Base-by-base conservation (phyloP, 1,139 yeast species). In the Candida glucosophila region DNA sequence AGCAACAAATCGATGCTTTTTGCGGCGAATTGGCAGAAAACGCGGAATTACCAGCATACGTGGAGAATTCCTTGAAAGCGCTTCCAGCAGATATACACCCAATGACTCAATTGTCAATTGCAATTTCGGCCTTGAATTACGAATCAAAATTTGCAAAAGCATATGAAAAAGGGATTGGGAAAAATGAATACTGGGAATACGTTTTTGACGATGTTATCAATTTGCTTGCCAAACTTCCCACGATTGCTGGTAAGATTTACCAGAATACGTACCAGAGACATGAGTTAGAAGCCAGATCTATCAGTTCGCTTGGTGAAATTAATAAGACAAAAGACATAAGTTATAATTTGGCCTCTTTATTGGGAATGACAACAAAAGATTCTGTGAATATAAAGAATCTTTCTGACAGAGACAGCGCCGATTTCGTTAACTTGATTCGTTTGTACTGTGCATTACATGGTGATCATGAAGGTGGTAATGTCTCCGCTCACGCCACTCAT, bases 61-160 rank as follows among this genome's bases (percentile, higher is more conserved):
- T 73, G 29, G 43, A 46, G 33, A 66, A 64, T 32, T 49, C 73
- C 28, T 49, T 74, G 38, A 77, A 73, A 57, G 55, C 63, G 31
- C 55, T 72, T 37, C 81, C 81, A 37, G 53, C 61, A 39, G 47
- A 68, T 35, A 53, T 74, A 35, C 80, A 74, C 52, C 80, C 81
- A 47, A 74, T 74, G 81, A 79, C 83, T 21, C 83, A 76, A 53
- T 64, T 76, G 37, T 66, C 78, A 29, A 73, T 76, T 42, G 83
- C 80, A 23, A 65, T 76, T 29, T 67, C 67, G 35, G 77, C 82
- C 11, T 59, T 76, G 42, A 67, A 64, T 41, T 48, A 58, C 33
- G 81, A 77, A 47, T 71, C 79, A 22, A 71, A 66, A 49, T 76
- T 78, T 41, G 70, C 76, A 39, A 71, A 71, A 61, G 82, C 82